Evolutionary conservation across 176 grass and related monocot genomes (phyloP), one percentile per base, ranked within the genome.

Genomic region (Tuctoria greenei): DNA sequence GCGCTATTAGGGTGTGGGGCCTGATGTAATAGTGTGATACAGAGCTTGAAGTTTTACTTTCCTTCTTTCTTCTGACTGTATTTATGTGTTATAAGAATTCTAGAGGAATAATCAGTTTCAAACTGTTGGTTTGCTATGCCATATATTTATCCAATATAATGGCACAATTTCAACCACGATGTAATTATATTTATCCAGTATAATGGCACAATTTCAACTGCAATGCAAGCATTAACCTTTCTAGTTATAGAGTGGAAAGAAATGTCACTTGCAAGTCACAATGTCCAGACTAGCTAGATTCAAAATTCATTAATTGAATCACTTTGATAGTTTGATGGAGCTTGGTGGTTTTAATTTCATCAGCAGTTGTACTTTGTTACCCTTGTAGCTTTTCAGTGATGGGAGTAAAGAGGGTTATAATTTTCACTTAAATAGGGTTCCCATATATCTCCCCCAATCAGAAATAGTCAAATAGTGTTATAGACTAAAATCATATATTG

Each of bases 281-380:
- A 52, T 69, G 61, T 69, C 15, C 18, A 73, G 41, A 28, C 15
- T 44, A 63, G 34, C 12, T 26, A 36, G 18, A 65, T 69, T 23
- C 45, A n/a, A 47, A 44, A 38, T 67, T 49, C 23, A n/a, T n/a
- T n/a, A n/a, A n/a, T n/a, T n/a, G n/a, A 73, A 28, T 1, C 28
- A 35, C 24, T 43, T 74, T 73, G n/a, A n/a, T n/a, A n/a, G n/a
- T n/a, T n/a, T n/a, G 15, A 73, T 66, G 1, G 7, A 49, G 1
- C 39, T 38, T 58, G 41, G 9, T 64, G 26, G 26, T 6, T 81
- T 86, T 54, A 16, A 4, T 80, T 86, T 67, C 64, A 61, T 74
- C 41, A 51, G 15, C 44, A 66, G 25, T 45, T 43, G 6, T 74
- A 62, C 23, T 69, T 67, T 20, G 23, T 42, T 62, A 10, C 51